Conservation (phyloP, 2,329 filamentous ascomycete species). For the Aspergillus uvarum region DNA sequence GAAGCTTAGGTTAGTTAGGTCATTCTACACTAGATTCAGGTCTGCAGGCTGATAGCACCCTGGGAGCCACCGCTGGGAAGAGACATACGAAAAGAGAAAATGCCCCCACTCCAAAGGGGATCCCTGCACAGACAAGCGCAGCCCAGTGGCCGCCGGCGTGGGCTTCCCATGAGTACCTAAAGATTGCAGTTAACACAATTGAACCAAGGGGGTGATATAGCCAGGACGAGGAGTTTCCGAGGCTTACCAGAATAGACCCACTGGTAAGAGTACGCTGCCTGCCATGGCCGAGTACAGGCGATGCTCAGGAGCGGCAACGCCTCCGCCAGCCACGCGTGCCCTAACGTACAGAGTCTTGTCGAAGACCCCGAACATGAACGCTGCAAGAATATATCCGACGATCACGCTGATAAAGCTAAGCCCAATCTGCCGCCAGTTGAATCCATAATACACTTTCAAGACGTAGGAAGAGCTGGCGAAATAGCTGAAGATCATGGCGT, state of each 20-base stretch:
- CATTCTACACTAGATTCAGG: too few species aligned
- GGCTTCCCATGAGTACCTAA: conserved; percentile 7
- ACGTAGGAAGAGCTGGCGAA: conserved; percentile 8
- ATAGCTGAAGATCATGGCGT: conserved; percentile 11
- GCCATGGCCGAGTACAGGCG: conserved; percentile 7
- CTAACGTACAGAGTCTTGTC: background rate
- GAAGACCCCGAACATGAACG: background rate
- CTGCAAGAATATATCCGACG: conserved; percentile 4
- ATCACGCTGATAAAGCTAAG: conserved; percentile 7
- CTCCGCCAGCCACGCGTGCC: background rate
- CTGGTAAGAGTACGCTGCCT: conserved; percentile 4
- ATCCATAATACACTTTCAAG: background rate
- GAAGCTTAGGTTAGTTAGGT: too few species aligned
- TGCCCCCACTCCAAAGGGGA: conserved; percentile 6
- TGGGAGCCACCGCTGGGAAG: too few species aligned
- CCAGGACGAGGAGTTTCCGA: too few species aligned
- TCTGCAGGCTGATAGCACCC: too few species aligned
- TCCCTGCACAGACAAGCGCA: conserved; percentile 3
- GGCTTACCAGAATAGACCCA: conserved; percentile 6
- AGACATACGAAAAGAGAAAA: conserved; percentile 6
- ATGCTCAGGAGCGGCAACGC: background rate
- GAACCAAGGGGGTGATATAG: too few species aligned
- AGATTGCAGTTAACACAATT: background rate
- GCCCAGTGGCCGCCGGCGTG: conserved; percentile 9
- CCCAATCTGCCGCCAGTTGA: background rate